A percentile compares a stretch with the other conserved stretches of the same genome.
These are phyloP conservation scores for Kluyveromyces aestuarii DNA, from an alignment of 805 yeast genomes.

Conservation along the genomic window DNA sequence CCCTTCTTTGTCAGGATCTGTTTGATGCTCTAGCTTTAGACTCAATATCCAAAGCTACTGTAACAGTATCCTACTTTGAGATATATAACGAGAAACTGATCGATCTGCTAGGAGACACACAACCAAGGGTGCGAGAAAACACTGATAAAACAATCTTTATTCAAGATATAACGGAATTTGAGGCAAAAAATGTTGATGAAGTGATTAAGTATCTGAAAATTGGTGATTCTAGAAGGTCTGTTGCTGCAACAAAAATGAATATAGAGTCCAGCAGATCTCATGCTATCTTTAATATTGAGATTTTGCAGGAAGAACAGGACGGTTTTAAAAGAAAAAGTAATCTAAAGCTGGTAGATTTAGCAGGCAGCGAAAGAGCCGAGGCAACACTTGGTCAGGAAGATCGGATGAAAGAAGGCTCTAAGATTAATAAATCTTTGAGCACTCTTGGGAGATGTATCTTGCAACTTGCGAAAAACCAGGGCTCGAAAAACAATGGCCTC, in stretches of 20 bases:
- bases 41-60: constrained; percentile 45
- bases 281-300: constrained; percentile 58
- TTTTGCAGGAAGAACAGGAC: constrained; percentile 49
- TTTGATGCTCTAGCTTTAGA: constrained; percentile 5
- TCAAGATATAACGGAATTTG: constrained; percentile 50
- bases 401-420: constrained; percentile 64
- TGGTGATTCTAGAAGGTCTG: constrained; percentile 52
- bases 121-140: constrained; percentile 53
- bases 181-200: constrained; percentile 40
- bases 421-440: constrained; percentile 69
- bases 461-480: constrained; percentile 34
- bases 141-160: constrained; percentile 64
- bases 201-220: constrained; percentile 36
- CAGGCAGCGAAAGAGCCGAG: constrained; percentile 69
- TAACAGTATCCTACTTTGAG: constrained; percentile 52
- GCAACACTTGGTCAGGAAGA: constrained; percentile 45
- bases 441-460: constrained; percentile 66
- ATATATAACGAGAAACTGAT: constrained; percentile 77
- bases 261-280: constrained; percentile 70
- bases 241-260: constrained; percentile 69
- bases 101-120: constrained; percentile 45
- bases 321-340: constrained; percentile 44
- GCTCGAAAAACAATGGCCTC: constrained; percentile 23
- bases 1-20: constrained; percentile 6
- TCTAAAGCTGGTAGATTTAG: constrained; percentile 66